A percentile compares a stretch with the other conserved stretches of the same genome.
phyloP scores from a whole-genome alignment of 2,329 filamentous ascomycete species.

The Periconia digitata region DNA sequence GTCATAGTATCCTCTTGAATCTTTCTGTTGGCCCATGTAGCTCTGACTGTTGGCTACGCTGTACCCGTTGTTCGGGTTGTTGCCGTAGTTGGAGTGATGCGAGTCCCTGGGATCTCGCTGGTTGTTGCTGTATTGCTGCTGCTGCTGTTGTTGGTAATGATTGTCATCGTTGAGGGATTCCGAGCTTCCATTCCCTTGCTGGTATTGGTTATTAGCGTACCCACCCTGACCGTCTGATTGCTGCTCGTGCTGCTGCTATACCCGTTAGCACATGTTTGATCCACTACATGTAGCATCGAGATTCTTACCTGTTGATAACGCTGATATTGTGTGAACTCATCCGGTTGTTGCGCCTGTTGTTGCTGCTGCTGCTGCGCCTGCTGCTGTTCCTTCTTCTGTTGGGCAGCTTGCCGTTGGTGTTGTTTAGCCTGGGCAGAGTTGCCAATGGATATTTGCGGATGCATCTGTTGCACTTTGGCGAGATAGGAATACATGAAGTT shows the following conservation, averaged over 20 bases:
- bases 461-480: constrained; percentile 98
- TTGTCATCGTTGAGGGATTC: constrained; percentile 14
- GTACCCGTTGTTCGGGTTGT: constrained; percentile 34
- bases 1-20: constrained; percentile 24
- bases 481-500: constrained; percentile 99
- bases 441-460: constrained; percentile 92
- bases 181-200: constrained; percentile 11
- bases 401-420: constrained; percentile 48
- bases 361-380: constrained; percentile 45
- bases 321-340: constrained; percentile 45
- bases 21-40: constrained; percentile 34
- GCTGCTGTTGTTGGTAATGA: constrained; percentile 20
- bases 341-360: constrained; percentile 43
- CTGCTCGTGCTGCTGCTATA: constrained; percentile 20
- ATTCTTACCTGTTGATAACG: constrained; percentile 38
- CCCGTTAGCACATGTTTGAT: constrained; percentile 2
- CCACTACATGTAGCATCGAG: neutral
- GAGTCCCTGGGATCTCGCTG: constrained; percentile 26
- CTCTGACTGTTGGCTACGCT: constrained; percentile 41
- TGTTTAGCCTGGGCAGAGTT: constrained; percentile 73
- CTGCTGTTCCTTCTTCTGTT: constrained; percentile 43
- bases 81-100: constrained; percentile 34
- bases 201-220: constrained; percentile 1
- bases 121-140: constrained; percentile 13
- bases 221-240: constrained; percentile 1